Percentiles rank a stretch among this genome's conserved stretches.
phyloP scores from a whole-genome alignment of 2,329 filamentous ascomycete species.

The Xylariaceae sp. region DNA sequence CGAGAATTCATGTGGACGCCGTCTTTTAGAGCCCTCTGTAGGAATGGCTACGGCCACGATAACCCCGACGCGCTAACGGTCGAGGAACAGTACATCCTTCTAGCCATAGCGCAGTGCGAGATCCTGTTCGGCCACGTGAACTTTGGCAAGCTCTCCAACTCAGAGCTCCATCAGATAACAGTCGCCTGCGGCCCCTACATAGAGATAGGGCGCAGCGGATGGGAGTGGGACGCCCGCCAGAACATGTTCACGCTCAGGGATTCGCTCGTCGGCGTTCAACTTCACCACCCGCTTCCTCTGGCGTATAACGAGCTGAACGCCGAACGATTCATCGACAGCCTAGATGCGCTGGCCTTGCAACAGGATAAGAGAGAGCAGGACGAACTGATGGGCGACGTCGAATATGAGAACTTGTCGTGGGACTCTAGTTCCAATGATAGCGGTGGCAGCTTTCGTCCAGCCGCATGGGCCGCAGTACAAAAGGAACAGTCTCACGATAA shows the following conservation, averaged over 20 bases:
- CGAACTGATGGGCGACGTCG: not conserved
- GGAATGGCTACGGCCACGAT: not conserved
- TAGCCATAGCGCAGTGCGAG: conserved; percentile 1
- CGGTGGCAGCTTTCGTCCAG: no score
- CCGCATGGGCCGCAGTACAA: no score
- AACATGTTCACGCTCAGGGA: not conserved
- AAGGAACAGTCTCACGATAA: no score
- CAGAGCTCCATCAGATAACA: not conserved
- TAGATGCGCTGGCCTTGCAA: no score
- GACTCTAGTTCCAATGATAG: no score
- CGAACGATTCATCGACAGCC: not conserved
- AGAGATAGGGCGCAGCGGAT: not conserved
- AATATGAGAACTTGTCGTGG: no score
- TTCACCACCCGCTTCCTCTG: not conserved
- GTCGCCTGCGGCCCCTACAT: not conserved
- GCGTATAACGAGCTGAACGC: not conserved
- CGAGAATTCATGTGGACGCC: not conserved
- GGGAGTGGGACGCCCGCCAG: not conserved
- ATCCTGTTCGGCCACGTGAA: not conserved
- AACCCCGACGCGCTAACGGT: not conserved
- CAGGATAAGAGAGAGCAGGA: no score
- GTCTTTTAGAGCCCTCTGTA: not conserved
- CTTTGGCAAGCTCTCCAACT: not conserved
- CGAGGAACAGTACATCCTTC: not conserved
- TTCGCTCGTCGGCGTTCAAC: not conserved